Evolutionary conservation across 805 yeast species (phyloP).

Genomic region (Saturnispora kantuleensis): DNA sequence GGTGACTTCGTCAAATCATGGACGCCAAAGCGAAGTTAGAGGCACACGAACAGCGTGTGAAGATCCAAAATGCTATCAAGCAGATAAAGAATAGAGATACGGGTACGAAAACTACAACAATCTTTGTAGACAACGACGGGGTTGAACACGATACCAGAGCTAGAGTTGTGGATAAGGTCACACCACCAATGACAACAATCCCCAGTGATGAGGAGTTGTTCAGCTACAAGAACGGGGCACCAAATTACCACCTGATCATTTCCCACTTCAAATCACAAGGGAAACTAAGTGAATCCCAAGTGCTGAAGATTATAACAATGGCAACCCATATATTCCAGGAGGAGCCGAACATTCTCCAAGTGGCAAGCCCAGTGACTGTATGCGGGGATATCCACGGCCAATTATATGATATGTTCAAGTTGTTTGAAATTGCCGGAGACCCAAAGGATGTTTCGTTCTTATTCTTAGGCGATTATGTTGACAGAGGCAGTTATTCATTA

Average conservation of each 20-base stretch:
- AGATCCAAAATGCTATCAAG: conserved; percentile 36
- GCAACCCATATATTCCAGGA: conserved; percentile 53
- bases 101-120: conserved; percentile 27
- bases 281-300: conserved; percentile 61
- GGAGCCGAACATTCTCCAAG: conserved; percentile 73
- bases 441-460: conserved; percentile 67
- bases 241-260: conserved; percentile 60
- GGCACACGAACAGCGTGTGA: conserved; percentile 37
- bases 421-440: conserved; percentile 89
- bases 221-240: conserved; percentile 45
- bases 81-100: conserved; percentile 17
- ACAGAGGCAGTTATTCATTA: conserved; percentile 83
- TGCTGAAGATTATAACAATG: conserved; percentile 48
- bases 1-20: not conserved
- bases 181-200: conserved; percentile 52
- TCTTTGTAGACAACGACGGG: conserved; percentile 52
- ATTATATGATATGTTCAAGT: conserved; percentile 77
- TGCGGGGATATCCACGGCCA: conserved; percentile 99
- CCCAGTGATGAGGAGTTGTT: conserved; percentile 70
- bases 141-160: conserved; percentile 43
- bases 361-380: conserved; percentile 89
- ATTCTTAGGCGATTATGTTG: conserved; percentile 91
- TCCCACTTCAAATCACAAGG: conserved; percentile 79
- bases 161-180: conserved; percentile 45
- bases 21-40: conserved; percentile 14